These are phyloP conservation scores for Papilionanthe hybrid DNA, from an alignment of 116 monocot genomes.

Conservation along the genomic window DNA sequence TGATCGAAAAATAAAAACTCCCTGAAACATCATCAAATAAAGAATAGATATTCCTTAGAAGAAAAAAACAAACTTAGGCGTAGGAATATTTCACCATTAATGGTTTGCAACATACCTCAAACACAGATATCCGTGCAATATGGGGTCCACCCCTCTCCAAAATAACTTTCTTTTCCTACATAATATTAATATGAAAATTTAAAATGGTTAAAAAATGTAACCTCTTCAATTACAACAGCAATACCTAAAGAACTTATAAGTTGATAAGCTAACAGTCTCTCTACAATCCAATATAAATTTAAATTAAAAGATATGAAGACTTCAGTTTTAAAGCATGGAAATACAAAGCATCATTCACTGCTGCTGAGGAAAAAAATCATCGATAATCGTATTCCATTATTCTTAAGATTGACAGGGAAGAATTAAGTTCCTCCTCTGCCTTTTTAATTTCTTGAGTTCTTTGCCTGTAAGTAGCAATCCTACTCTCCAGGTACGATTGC, in stretches of 20 bases:
- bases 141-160: slow-evolving; percentile 81
- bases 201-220: background rate
- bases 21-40: background rate
- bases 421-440: background rate
- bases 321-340: background rate
- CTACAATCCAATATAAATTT: background rate
- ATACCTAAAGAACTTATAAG: background rate
- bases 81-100: background rate
- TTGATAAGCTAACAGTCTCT: background rate
- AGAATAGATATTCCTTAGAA: background rate
- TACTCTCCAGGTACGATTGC: background rate
- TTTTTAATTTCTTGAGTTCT: background rate
- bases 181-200: slow-evolving; percentile 7
- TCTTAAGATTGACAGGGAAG: background rate
- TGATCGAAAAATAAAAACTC: background rate
- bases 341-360: background rate
- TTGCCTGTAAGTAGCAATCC: background rate
- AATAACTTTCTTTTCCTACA: slow-evolving; percentile 82
- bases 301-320: background rate
- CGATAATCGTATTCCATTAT: background rate
- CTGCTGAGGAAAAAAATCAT: background rate
- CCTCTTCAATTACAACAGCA: background rate
- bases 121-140: slow-evolving; percentile 85
- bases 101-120: slow-evolving; percentile 30
- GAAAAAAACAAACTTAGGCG: background rate